phyloP scores from a whole-genome alignment of 1,284 basidiomycete genomes.

The Puccinia polysora region DNA sequence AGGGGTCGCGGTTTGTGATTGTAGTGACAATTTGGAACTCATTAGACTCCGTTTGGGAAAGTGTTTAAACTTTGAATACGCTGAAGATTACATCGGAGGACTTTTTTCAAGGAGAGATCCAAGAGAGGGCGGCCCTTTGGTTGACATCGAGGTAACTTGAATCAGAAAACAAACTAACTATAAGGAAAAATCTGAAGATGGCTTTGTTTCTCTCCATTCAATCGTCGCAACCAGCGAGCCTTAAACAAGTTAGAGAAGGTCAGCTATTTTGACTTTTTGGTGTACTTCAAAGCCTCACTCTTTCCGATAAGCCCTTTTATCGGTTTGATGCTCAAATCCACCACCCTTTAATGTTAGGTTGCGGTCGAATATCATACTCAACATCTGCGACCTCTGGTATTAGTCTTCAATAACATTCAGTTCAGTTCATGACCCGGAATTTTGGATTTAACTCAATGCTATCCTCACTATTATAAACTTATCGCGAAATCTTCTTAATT shows the following conservation, averaged over 20 bases:
- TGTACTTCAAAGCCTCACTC: no score
- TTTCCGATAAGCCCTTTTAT: background rate
- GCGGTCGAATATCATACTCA: conserved; percentile 34
- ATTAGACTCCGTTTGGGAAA: conserved; percentile 36
- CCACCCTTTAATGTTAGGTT: conserved; percentile 13
- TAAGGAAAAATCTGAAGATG: no score
- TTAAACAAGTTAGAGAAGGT: conserved; percentile 43
- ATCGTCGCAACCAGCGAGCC: conserved; percentile 10
- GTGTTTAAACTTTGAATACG: conserved; percentile 43
- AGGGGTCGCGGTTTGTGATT: conserved; percentile 43
- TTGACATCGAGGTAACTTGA: conserved; percentile 44
- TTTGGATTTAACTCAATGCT: background rate
- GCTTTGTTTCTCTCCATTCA: background rate
- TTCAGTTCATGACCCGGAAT: conserved; percentile 4
- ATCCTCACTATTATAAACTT: background rate
- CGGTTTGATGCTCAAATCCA: background rate
- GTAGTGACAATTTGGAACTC: conserved; percentile 41
- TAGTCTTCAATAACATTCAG: conserved; percentile 43
- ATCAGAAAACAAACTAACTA: no score
- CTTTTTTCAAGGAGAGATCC: conserved; percentile 40
- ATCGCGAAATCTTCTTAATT: background rate
- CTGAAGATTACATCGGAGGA: conserved; percentile 42
- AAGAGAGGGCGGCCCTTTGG: conserved; percentile 39
- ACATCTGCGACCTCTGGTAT: conserved; percentile 23
- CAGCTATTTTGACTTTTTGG: no score